Percentiles rank a stretch among this genome's conserved stretches.
phyloP scores from a whole-genome alignment of 1,284 basidiomycete species.

The Veloporphyrellus conicus region DNA sequence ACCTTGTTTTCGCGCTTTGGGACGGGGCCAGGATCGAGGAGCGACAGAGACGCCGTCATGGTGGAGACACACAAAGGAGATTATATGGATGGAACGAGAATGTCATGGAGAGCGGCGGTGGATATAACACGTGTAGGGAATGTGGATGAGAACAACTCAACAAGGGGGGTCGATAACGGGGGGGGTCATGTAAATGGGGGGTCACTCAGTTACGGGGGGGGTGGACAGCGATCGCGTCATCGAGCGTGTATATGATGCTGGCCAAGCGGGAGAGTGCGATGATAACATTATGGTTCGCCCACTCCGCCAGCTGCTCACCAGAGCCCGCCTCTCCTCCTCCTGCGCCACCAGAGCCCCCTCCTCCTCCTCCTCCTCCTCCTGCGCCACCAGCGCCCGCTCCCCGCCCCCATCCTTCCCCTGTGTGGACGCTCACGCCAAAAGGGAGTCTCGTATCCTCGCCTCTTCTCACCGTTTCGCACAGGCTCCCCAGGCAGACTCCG shows the following conservation, averaged over 20 bases:
- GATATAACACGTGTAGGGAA: no score
- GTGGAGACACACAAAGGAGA: background rate
- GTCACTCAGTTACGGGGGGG: background rate
- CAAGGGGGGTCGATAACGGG: no score
- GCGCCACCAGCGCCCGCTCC: background rate
- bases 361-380: background rate
- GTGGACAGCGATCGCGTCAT: conserved; percentile 3
- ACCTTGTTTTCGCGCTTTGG: conserved; percentile 36
- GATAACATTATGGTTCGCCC: conserved; percentile 1
- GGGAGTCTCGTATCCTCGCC: conserved; percentile 51
- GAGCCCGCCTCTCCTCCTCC: background rate
- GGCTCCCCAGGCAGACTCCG: conserved; percentile 36
- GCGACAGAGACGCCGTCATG: background rate
- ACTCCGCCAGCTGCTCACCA: background rate
- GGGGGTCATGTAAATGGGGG: background rate
- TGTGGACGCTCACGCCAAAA: conserved; percentile 67
- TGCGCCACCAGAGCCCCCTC: background rate
- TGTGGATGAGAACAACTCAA: no score
- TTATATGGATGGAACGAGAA: no score
- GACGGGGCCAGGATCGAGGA: background rate
- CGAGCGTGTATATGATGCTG: background rate
- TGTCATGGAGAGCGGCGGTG: no score
- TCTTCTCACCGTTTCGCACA: conserved; percentile 8
- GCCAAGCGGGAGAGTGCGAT: background rate
- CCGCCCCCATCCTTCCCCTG: conserved; percentile 59